Conservation (phyloP, 495 filamentous ascomycete genomes). For the Rostrohypoxylon terebratum region DNA sequence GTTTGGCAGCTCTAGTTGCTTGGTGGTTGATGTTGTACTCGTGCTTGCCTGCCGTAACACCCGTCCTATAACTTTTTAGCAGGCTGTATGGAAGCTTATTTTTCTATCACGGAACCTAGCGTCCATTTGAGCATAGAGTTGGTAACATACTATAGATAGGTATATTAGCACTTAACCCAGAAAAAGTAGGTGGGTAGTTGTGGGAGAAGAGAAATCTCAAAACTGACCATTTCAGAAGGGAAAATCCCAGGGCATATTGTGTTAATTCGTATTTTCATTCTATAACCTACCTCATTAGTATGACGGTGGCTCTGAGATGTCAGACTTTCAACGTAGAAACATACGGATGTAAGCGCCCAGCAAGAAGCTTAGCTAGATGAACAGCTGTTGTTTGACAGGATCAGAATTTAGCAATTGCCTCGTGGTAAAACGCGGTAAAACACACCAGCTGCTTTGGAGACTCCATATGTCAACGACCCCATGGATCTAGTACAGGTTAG, state of each 20-base stretch:
- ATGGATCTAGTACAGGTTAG: background rate
- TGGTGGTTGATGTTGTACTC: constrained; percentile 8
- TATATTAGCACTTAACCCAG: background rate
- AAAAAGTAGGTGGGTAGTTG: no score
- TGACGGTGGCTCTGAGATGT: no score
- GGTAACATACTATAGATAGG: background rate
- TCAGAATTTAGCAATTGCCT: background rate
- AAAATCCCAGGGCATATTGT: constrained; percentile 5
- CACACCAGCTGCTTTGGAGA: constrained; percentile 1
- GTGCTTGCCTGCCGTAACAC: background rate
- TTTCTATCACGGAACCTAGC: background rate
- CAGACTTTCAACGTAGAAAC: no score
- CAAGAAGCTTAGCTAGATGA: constrained; percentile 1
- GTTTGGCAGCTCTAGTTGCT: background rate
- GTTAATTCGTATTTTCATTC: constrained; percentile 8
- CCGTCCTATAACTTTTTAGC: background rate
- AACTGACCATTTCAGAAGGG: constrained; percentile 7
- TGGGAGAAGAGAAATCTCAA: no score
- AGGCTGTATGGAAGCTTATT: background rate
- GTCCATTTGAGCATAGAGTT: background rate
- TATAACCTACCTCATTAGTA: background rate
- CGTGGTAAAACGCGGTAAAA: background rate
- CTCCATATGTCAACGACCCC: constrained; percentile 7
- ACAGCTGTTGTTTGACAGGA: background rate
- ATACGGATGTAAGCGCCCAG: background rate